A percentile compares a stretch with the other conserved stretches of the same genome.
Evolutionary conservation across 2,329 filamentous ascomycete genomes (phyloP).

Genomic region (Trichoderma semiorbis): DNA sequence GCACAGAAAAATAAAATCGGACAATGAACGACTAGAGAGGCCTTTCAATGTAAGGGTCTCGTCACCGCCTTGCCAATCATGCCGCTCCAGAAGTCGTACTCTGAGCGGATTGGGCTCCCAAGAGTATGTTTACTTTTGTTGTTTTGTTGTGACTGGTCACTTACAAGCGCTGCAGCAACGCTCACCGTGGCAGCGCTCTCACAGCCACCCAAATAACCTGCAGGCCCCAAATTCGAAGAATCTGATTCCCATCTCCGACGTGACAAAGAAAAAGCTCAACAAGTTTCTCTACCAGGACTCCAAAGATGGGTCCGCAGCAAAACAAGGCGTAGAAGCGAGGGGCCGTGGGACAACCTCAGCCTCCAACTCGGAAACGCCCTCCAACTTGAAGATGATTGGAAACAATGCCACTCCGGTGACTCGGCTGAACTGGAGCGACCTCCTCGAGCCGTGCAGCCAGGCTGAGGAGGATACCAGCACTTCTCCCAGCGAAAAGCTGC

Average conservation of each 20-base stretch:
- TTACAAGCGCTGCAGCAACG: slow-evolving; percentile 31
- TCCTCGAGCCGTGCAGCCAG: slow-evolving; percentile 46
- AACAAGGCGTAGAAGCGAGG: slow-evolving; percentile 21
- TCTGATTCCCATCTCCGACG: slow-evolving; percentile 51
- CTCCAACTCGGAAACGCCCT: slow-evolving; percentile 5
- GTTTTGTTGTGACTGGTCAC: slow-evolving; percentile 5
- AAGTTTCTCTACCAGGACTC: slow-evolving; percentile 46
- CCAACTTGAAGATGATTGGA: slow-evolving; percentile 25
- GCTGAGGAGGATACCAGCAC: slow-evolving; percentile 44
- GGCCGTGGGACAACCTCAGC: background rate
- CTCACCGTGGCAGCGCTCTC: slow-evolving; percentile 52
- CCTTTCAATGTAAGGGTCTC: slow-evolving; percentile 22
- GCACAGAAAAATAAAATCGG: background rate
- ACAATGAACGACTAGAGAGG: slow-evolving; percentile 6
- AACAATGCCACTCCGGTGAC: slow-evolving; percentile 45
- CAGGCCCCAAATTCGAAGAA: slow-evolving; percentile 36
- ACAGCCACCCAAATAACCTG: slow-evolving; percentile 45
- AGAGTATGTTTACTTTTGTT: slow-evolving; percentile 29
- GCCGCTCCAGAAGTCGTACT: slow-evolving; percentile 43
- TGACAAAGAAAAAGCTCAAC: slow-evolving; percentile 59
- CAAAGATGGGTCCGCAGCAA: slow-evolving; percentile 21
- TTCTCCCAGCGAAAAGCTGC: slow-evolving; percentile 59
- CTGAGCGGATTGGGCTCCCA: slow-evolving; percentile 32
- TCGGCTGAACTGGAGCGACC: slow-evolving; percentile 55
- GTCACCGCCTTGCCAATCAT: slow-evolving; percentile 26